Percentiles rank a stretch among this genome's conserved stretches.
These are phyloP conservation scores for Termitomyces sp. DNA, from an alignment of 768 basidiomycete genomes.

Conservation along the genomic window DNA sequence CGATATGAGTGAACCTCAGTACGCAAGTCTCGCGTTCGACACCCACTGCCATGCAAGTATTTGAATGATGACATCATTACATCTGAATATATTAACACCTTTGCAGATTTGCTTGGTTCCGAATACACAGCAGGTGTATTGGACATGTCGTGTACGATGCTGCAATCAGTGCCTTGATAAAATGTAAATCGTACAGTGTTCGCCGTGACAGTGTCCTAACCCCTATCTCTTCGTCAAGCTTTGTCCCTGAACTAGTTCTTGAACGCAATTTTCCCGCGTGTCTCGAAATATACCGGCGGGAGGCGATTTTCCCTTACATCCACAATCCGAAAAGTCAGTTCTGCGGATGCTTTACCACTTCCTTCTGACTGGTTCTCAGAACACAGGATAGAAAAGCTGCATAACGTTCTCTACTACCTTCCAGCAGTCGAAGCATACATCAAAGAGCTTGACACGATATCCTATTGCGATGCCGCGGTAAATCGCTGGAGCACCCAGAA, in stretches of 20 bases:
- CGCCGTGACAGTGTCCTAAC: not conserved
- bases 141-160: conserved; percentile 30
- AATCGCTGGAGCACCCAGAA: conserved; percentile 23
- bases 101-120: conserved; percentile 26
- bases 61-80: not conserved
- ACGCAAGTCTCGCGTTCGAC: conserved; percentile 29
- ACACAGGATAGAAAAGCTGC: conserved; percentile 7
- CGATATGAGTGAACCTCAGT: conserved; percentile 31
- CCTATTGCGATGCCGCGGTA: conserved; percentile 14
- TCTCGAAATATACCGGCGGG: conserved; percentile 19
- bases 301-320: conserved; percentile 25
- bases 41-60: conserved; percentile 16
- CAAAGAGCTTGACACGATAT: conserved; percentile 18
- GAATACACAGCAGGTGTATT: conserved; percentile 26
- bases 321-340: conserved; percentile 17
- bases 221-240: conserved; percentile 15
- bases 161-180: conserved; percentile 28
- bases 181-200: conserved; percentile 18
- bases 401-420: conserved; percentile 19
- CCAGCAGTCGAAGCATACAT: conserved; percentile 20
- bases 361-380: conserved; percentile 5
- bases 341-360: not conserved
- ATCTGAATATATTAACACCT: not conserved
- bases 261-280: conserved; percentile 18
- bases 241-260: conserved; percentile 23